A percentile compares a stretch with the other conserved stretches of the same genome.
Evolutionary conservation across 495 filamentous ascomycete species (phyloP).

Genomic region (Penicillium nucicola): DNA sequence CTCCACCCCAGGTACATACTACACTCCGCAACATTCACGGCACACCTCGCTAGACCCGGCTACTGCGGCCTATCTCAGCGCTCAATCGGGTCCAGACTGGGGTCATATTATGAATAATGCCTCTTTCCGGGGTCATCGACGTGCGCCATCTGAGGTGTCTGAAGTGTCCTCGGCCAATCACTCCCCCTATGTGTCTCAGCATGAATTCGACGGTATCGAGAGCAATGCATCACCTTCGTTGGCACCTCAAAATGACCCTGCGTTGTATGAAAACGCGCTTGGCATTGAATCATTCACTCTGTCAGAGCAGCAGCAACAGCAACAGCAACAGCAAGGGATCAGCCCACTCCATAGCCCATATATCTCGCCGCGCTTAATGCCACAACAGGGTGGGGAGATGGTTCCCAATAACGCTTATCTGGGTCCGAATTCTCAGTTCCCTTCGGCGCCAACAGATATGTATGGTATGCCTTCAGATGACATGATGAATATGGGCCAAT

Average conservation of each 20-base stretch:
- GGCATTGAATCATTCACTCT: constrained; percentile 79
- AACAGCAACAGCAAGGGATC: constrained; percentile 58
- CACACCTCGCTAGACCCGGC: constrained; percentile 79
- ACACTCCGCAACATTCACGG: constrained; percentile 65
- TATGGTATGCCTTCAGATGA: constrained; percentile 47
- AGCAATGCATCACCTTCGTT: constrained; percentile 79
- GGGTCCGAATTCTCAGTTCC: constrained; percentile 37
- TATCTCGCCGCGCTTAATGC: constrained; percentile 76
- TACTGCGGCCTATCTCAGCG: constrained; percentile 65
- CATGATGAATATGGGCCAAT: constrained; percentile 20
- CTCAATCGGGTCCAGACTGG: constrained; percentile 63
- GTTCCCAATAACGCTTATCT: constrained; percentile 47
- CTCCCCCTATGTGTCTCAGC: constrained; percentile 76
- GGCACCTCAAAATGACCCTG: constrained; percentile 63
- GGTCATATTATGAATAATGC: constrained; percentile 57
- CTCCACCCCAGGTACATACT: constrained; percentile 50
- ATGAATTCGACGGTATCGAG: constrained; percentile 74
- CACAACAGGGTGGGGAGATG: constrained; percentile 61
- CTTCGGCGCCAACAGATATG: constrained; percentile 49
- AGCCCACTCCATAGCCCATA: constrained; percentile 84
- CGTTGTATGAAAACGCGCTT: constrained; percentile 72
- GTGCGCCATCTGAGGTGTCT: constrained; percentile 86
- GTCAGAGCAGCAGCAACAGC: constrained; percentile 71
- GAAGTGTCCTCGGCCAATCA: constrained; percentile 80
- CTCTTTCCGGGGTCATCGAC: constrained; percentile 71